These are phyloP conservation scores for Agaricus blazei DNA, from an alignment of 768 basidiomycete genomes.

Conservation along the genomic window DNA sequence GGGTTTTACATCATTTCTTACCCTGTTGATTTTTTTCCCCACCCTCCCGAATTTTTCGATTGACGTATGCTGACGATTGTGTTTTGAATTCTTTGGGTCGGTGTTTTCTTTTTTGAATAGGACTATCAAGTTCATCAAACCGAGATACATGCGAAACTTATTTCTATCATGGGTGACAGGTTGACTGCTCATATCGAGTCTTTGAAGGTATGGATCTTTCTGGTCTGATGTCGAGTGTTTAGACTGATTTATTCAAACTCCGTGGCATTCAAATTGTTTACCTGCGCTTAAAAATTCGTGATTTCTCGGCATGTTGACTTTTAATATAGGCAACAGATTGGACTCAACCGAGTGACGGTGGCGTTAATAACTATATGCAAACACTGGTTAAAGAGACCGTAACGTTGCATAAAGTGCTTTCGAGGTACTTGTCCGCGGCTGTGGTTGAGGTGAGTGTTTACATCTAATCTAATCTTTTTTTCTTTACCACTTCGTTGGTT, in stretches of 20 bases:
- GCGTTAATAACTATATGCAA: slow-evolving; percentile 87
- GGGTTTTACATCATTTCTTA: neutral
- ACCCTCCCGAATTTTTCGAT: neutral
- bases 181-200: slow-evolving; percentile 80
- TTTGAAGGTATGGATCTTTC: slow-evolving; percentile 52
- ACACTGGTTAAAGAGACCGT: slow-evolving; percentile 91
- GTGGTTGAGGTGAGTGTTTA: slow-evolving; percentile 71
- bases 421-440: slow-evolving; percentile 74
- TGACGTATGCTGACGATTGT: neutral
- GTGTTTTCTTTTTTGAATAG: slow-evolving; percentile 27
- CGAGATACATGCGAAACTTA: slow-evolving; percentile 95
- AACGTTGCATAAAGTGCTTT: slow-evolving; percentile 92
- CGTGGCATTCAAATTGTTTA: neutral
- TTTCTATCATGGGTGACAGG: slow-evolving; percentile 97
- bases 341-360: slow-evolving; percentile 55
- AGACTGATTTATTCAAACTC: slow-evolving; percentile 4
- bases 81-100: neutral
- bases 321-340: slow-evolving; percentile 72
- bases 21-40: slow-evolving; percentile 1
- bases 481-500: slow-evolving; percentile 10
- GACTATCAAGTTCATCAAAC: slow-evolving; percentile 99
- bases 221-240: neutral
- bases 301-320: slow-evolving; percentile 1
- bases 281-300: neutral
- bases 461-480: slow-evolving; percentile 11